Percentiles rank a stretch among this genome's conserved stretches.
Evolutionary conservation across 2,329 filamentous ascomycete genomes (phyloP).

Genomic region (Knufia fluminis): DNA sequence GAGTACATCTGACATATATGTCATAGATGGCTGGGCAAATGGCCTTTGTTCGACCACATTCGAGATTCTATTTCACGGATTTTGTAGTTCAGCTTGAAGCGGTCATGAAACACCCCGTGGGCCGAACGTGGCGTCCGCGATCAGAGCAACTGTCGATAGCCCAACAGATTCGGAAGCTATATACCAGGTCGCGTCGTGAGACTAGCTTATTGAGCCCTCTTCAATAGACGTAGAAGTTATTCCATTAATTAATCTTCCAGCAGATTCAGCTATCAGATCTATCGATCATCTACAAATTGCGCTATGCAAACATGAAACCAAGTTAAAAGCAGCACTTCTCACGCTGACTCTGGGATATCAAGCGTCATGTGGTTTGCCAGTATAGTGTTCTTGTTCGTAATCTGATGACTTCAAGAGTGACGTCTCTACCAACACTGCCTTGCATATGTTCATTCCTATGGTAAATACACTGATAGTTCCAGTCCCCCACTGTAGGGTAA

Average conservation of each 20-base stretch:
- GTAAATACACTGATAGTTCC: slow-evolving; percentile 35
- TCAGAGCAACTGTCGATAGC: slow-evolving; percentile 2
- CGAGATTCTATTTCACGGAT: slow-evolving; percentile 4
- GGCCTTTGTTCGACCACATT: slow-evolving; percentile 2
- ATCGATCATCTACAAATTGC: background rate
- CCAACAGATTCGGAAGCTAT: slow-evolving; percentile 2
- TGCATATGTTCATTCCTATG: slow-evolving; percentile 4
- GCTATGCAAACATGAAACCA: slow-evolving; percentile 2
- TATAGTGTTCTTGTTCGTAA: slow-evolving; percentile 9
- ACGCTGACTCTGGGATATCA: slow-evolving; percentile 3
- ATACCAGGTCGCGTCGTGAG: slow-evolving; percentile 2
- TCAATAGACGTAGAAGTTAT: slow-evolving; percentile 4
- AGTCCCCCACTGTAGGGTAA: slow-evolving; percentile 43
- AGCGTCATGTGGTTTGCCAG: slow-evolving; percentile 2
- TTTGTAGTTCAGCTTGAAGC: slow-evolving; percentile 2
- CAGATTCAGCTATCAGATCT: slow-evolving; percentile 4
- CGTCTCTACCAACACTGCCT: slow-evolving; percentile 8
- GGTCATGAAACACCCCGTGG: slow-evolving; percentile 2
- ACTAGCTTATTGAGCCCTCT: slow-evolving; percentile 2
- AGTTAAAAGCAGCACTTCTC: slow-evolving; percentile 1
- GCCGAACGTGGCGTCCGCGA: slow-evolving; percentile 2
- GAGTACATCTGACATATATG: slow-evolving; percentile 3
- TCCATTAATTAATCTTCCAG: slow-evolving; percentile 4
- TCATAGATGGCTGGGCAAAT: slow-evolving; percentile 3
- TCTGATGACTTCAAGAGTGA: slow-evolving; percentile 8